These are phyloP conservation scores for Chaetoceros tenuissimus DNA, from an alignment of 108 stramenopile species.

Conservation along the genomic window DNA sequence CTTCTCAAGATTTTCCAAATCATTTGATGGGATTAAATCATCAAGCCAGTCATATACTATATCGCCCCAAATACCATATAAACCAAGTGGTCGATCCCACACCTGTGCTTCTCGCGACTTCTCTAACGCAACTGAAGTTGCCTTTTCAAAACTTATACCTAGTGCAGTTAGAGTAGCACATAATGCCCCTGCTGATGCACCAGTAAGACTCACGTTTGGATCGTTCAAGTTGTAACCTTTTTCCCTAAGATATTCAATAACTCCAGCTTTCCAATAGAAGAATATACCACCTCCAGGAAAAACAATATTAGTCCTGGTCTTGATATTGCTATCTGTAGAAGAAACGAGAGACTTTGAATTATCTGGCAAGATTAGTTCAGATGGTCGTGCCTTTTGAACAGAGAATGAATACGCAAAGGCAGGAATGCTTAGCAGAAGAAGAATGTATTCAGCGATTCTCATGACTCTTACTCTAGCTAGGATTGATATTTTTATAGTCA, in stretches of 20 bases:
- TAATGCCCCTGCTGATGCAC: constrained; percentile 85
- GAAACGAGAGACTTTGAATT: too few relatives aligned
- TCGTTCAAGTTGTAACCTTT: constrained; percentile 45
- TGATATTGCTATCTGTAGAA: too few relatives aligned
- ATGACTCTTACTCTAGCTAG: too few relatives aligned
- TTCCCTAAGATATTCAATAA: constrained; percentile 55
- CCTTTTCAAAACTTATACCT: constrained; percentile 59
- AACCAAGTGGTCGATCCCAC: constrained; percentile 69
- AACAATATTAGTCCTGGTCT: constrained; percentile 28
- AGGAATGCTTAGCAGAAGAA: too few relatives aligned
- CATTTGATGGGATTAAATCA: constrained; percentile 58
- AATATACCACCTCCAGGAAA: constrained; percentile 86
- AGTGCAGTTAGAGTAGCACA: constrained; percentile 70
- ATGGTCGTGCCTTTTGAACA: too few relatives aligned
- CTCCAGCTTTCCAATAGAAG: constrained; percentile 92
- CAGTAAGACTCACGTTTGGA: constrained; percentile 14
- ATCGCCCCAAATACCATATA: constrained; percentile 85
- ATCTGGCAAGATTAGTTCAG: too few relatives aligned
- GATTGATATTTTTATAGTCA: too few relatives aligned
- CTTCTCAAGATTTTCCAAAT: constrained; percentile 25
- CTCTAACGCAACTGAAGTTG: constrained; percentile 72
- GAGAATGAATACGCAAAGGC: too few relatives aligned
- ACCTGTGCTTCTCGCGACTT: constrained; percentile 64
- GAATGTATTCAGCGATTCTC: too few relatives aligned
- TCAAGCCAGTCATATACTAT: constrained; percentile 82